A percentile compares a stretch with the other conserved stretches of the same genome.
phyloP scores from a whole-genome alignment of 352 stramenopile species.

The Pythium rhizo-oryzae region DNA sequence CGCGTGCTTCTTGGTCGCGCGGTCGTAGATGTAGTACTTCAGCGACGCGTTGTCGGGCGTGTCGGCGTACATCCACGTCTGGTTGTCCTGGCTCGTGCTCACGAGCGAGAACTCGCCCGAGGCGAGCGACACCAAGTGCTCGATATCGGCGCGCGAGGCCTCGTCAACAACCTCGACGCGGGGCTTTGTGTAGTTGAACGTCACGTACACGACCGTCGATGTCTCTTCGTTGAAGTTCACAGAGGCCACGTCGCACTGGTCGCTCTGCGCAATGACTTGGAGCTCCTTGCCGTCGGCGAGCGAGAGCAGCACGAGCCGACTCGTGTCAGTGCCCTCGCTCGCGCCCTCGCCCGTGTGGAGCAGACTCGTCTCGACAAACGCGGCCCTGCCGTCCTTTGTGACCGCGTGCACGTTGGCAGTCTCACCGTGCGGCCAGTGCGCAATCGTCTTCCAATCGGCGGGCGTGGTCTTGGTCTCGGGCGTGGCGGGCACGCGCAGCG shows the following conservation, averaged over 20 bases:
- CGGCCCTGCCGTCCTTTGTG: constrained; percentile 32
- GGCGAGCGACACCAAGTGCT: constrained; percentile 22
- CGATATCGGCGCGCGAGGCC: constrained; percentile 34
- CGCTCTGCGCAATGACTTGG: constrained; percentile 36
- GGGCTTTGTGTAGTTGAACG: constrained; percentile 44
- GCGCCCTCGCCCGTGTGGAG: constrained; percentile 23
- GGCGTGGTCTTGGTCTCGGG: constrained; percentile 21
- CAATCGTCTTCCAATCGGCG: constrained; percentile 37
- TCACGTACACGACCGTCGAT: constrained; percentile 29
- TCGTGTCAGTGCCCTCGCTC: constrained; percentile 32
- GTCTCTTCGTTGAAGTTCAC: constrained; percentile 37
- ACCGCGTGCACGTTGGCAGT: constrained; percentile 29
- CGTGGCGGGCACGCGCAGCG: constrained; percentile 30
- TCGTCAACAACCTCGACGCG: constrained; percentile 39
- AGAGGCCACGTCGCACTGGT: constrained; percentile 31
- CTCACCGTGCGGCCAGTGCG: constrained; percentile 43
- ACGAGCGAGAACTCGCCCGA: constrained; percentile 37
- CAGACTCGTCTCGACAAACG: constrained; percentile 46
- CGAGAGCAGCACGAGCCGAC: constrained; percentile 45
- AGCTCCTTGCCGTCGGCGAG: constrained; percentile 34
- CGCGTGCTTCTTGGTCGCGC: constrained; percentile 29
- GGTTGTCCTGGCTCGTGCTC: constrained; percentile 45
- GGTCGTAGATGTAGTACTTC: constrained; percentile 52
- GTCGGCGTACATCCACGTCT: constrained; percentile 58
- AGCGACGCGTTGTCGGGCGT: constrained; percentile 62